Evolutionary conservation across 169 alveolate genomes (phyloP), one percentile per base, ranked within the genome.

Genomic region (Cryptosporidium ryanae): DNA sequence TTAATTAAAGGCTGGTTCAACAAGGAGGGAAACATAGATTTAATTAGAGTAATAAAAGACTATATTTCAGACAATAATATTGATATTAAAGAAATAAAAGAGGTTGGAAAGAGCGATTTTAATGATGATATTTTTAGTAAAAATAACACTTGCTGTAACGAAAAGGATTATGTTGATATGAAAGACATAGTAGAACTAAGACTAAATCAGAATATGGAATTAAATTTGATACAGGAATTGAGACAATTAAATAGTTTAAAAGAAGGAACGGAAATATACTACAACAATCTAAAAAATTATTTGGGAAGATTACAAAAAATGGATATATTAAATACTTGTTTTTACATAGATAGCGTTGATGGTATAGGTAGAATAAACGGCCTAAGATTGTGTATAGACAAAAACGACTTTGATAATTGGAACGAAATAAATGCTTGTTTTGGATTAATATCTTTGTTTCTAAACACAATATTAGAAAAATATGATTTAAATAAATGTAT

Each of bases 401-500:
- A 70, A 2, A 64, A 44, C 13, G 65, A 50, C 31, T 50, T 52
- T 34, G 84, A 70, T 6, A 70, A 70, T 32, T 70, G 84, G 84
- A 70, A 55, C 31, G 84, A 70, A 66, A 46, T 70, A 3, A 70
- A 70, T 49, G 84, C 68, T 7, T 43, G 67, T 52, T 52, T 70
- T 7, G 84, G 84, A 12, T 43, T 17, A 12, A 49, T 66, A 5
- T 50, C 68, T 34, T 29, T 70, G 52, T 52, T 70, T 13, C 52
- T 70, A 17, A 13, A 38, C 18, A 52, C 38, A 15, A 70, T 70
- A 52, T 29, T 55, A 12, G 84, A 70, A 2, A 59, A 64, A n/a
- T 46, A 52, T 32, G 55, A 70, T 23, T 38, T 70, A 10, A 27
- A 43, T 32, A 32, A 31, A 32, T 32, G 59, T 18, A 52, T 70